Evolutionary conservation across 2,329 filamentous ascomycete species (phyloP).

Genomic region (Fusarium transvaalense): DNA sequence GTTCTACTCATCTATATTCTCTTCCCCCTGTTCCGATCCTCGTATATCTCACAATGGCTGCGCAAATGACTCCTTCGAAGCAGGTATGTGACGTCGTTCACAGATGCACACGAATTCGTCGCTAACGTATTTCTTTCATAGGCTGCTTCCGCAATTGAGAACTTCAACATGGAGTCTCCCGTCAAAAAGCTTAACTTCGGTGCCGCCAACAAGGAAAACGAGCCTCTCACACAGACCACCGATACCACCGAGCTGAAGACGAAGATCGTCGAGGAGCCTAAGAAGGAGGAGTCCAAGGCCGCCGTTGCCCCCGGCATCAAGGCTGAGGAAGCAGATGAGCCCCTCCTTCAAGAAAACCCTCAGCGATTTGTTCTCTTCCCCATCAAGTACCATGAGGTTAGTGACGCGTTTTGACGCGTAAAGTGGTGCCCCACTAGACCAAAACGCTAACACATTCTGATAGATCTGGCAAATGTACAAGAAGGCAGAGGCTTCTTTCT

Average conservation of each 20-base stretch:
- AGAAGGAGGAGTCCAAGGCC: slow-evolving; percentile 53
- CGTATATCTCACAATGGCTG: slow-evolving; percentile 71
- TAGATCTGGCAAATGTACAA: slow-evolving; percentile 99
- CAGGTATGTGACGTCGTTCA: slow-evolving; percentile 61
- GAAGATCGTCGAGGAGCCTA: slow-evolving; percentile 65
- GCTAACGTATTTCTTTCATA: slow-evolving; percentile 59
- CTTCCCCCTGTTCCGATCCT: slow-evolving; percentile 12
- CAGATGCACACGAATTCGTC: slow-evolving; percentile 14
- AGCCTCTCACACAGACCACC: slow-evolving; percentile 64
- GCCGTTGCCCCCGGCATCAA: slow-evolving; percentile 67
- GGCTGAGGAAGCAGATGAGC: slow-evolving; percentile 83
- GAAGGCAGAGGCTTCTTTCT: slow-evolving; percentile 99
- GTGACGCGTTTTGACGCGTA: slow-evolving; percentile 76
- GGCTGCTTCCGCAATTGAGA: slow-evolving; percentile 88
- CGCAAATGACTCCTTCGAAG: slow-evolving; percentile 74
- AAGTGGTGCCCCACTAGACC: slow-evolving; percentile 62
- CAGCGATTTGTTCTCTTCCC: slow-evolving; percentile 98
- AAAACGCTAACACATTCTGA: slow-evolving; percentile 54
- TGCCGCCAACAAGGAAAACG: slow-evolving; percentile 84
- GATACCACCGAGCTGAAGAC: slow-evolving; percentile 71
- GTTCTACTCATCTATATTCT: slow-evolving; percentile 12
- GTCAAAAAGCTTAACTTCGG: slow-evolving; percentile 89
- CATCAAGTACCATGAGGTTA: slow-evolving; percentile 98
- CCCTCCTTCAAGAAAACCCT: slow-evolving; percentile 93
- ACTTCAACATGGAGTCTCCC: slow-evolving; percentile 92